Percentiles rank a stretch among this genome's conserved stretches.
Evolutionary conservation across 768 basidiomycete species (phyloP).

Genomic region (Rubroboletus pulcherrimus): DNA sequence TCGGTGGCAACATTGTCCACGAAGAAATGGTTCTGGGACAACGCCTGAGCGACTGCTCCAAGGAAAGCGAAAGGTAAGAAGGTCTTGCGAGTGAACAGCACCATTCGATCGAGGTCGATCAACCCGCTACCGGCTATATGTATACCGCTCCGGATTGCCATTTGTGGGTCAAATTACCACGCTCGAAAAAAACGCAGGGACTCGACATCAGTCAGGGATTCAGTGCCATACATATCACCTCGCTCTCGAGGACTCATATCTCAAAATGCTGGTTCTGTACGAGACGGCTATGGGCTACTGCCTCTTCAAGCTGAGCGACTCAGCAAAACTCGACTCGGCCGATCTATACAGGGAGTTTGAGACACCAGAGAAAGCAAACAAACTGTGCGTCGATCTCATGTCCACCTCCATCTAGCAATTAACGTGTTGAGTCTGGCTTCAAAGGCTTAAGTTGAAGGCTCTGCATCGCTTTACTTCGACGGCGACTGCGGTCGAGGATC

Average conservation of each 20-base stretch:
- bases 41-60: not conserved
- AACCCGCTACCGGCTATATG: not conserved
- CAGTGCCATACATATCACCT: not conserved
- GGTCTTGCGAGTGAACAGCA: not conserved
- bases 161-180: conserved; percentile 28
- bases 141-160: conserved; percentile 9
- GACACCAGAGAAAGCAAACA: conserved; percentile 87
- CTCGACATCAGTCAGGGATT: not conserved
- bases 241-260: conserved; percentile 1
- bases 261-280: conserved; percentile 88
- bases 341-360: conserved; percentile 92
- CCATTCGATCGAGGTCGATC: not conserved
- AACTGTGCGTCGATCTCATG: conserved; percentile 60
- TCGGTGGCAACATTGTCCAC: not conserved
- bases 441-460: conserved; percentile 88
- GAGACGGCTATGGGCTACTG: conserved; percentile 96
- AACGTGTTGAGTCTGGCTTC: conserved; percentile 1
- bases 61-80: conserved; percentile 3
- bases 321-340: conserved; percentile 80
- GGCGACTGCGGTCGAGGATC: conserved; percentile 94
- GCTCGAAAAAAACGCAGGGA: conserved; percentile 29
- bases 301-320: conserved; percentile 92
- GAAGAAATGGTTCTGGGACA: conserved; percentile 7
- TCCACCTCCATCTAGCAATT: conserved; percentile 12
- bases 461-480: conserved; percentile 97